Evolutionary conservation across 306 rosid genomes (phyloP).

Genomic region (Begonia masoniana): DNA sequence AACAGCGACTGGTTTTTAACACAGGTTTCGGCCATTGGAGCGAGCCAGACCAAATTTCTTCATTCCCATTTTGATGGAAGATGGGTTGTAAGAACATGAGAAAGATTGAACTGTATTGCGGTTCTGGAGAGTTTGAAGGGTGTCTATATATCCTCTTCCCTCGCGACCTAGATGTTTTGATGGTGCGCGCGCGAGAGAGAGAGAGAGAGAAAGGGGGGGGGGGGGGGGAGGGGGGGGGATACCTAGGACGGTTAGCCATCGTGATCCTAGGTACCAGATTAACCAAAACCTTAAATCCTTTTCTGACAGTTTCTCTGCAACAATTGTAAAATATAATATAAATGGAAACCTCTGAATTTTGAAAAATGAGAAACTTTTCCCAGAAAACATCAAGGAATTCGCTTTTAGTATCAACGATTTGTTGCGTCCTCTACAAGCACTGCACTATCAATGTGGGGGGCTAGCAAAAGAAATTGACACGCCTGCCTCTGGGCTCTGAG

Average conservation of each 20-base stretch:
- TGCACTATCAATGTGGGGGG: not conserved
- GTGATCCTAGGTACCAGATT: conserved; percentile 6
- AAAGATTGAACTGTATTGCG: not conserved
- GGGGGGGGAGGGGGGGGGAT: not conserved
- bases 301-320: not conserved
- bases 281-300: not conserved
- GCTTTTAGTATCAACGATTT: not conserved
- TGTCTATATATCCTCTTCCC: not conserved
- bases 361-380: too few relatives aligned
- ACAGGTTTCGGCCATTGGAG: not conserved
- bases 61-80: too few relatives aligned
- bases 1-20: conserved; percentile 2
- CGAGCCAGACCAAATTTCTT: too few relatives aligned
- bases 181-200: too few relatives aligned
- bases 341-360: not conserved
- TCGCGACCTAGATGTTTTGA: not conserved
- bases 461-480: not conserved
- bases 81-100: too few relatives aligned
- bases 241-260: not conserved
- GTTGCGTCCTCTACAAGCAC: conserved; percentile 7
- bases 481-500: not conserved
- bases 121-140: not conserved
- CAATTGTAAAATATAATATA: not conserved
- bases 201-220: not conserved
- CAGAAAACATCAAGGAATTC: not conserved